phyloP scores from a whole-genome alignment of 2,329 filamentous ascomycete genomes.

The Arthrobotrys megalospora region DNA sequence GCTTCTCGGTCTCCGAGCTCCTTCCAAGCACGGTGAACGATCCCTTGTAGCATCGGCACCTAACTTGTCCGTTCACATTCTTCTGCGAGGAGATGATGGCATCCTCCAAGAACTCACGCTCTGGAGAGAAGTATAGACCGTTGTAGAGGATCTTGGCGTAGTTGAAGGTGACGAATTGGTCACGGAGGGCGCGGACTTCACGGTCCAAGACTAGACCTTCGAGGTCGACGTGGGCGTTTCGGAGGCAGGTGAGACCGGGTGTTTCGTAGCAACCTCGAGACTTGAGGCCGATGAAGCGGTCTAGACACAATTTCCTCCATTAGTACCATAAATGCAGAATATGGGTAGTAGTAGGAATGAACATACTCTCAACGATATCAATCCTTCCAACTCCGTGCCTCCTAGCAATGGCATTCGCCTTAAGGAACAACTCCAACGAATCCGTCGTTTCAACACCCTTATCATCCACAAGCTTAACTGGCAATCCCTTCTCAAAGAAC shows the following conservation, averaged over 20 bases:
- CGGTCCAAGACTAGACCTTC: constrained; percentile 79
- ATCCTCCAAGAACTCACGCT: constrained; percentile 80
- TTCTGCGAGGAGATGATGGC: constrained; percentile 75
- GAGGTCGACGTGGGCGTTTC: constrained; percentile 74
- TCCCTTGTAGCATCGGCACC: constrained; percentile 78
- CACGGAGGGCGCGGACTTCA: constrained; percentile 78
- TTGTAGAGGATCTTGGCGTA: constrained; percentile 75
- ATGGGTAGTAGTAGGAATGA: constrained; percentile 63
- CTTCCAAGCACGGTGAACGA: constrained; percentile 74
- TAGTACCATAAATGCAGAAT: constrained; percentile 63
- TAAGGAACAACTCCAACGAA: constrained; percentile 79
- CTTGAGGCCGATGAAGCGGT: constrained; percentile 85
- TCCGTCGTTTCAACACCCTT: constrained; percentile 77
- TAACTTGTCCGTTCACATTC: constrained; percentile 75
- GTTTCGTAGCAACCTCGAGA: constrained; percentile 85
- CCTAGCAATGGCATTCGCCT: constrained; percentile 79
- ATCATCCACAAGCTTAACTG: constrained; percentile 76
- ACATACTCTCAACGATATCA: constrained; percentile 80
- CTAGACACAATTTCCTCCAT: constrained; percentile 65
- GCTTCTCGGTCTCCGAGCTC: constrained; percentile 77
- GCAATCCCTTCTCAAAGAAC: constrained; percentile 82
- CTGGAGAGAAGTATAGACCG: constrained; percentile 77
- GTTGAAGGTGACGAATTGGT: constrained; percentile 79
- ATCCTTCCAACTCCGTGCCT: constrained; percentile 83
- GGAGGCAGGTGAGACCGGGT: constrained; percentile 73